phyloP scores from a whole-genome alignment of 129 eudicot species.

The Smallanthus sonchifolius region DNA sequence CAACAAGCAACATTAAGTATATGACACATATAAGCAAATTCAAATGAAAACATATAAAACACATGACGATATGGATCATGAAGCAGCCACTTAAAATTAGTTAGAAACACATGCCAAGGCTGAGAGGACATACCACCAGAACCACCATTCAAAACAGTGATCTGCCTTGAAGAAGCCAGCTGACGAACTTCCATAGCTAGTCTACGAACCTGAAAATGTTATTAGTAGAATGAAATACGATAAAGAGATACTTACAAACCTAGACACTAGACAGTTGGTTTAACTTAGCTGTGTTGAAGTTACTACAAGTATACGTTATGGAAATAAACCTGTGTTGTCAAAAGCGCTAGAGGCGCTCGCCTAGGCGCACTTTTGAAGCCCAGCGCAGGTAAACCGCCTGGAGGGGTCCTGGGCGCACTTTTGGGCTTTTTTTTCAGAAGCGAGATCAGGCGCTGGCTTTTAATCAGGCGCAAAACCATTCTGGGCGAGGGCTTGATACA shows the following conservation, averaged over 20 bases:
- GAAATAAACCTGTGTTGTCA: too few relatives aligned
- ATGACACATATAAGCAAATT: constrained; percentile 2
- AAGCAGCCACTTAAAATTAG: neutral
- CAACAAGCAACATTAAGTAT: constrained; percentile 10
- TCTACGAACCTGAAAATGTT: constrained; percentile 62
- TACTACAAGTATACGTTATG: neutral
- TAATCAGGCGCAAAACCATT: too few relatives aligned
- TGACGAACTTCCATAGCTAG: constrained; percentile 81
- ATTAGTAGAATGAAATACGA: neutral
- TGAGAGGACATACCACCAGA: constrained; percentile 47
- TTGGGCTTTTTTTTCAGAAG: too few relatives aligned
- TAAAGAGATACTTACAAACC: neutral
- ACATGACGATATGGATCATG: neutral
- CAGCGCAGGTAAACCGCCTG: too few relatives aligned
- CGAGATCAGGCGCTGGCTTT: too few relatives aligned
- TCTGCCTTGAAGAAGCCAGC: constrained; percentile 61
- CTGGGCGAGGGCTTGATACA: too few relatives aligned
- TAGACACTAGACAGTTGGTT: neutral
- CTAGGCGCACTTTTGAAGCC: too few relatives aligned
- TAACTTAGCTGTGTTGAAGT: neutral
- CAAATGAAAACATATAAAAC: constrained; percentile 1
- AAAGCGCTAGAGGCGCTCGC: too few relatives aligned
- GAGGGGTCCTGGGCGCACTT: too few relatives aligned
- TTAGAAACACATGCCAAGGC: neutral
- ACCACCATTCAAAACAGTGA: constrained; percentile 71